Evolutionary conservation across 169 alveolate genomes (phyloP).

Genomic region (Cryptosporidium felis): DNA sequence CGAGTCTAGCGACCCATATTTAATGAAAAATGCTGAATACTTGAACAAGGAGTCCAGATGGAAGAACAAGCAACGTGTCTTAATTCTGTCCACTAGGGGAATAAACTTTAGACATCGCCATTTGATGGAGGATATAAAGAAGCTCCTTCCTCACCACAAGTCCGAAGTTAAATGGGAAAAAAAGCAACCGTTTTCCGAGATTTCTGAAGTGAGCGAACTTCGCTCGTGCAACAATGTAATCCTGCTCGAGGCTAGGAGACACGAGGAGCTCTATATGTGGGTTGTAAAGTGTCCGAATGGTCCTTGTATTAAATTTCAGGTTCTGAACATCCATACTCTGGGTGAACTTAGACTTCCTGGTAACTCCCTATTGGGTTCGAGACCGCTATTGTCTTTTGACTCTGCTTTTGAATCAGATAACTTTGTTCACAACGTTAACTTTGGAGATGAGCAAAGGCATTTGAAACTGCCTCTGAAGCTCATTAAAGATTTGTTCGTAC

Average conservation of each 20-base stretch:
- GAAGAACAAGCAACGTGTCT: constrained; percentile 93
- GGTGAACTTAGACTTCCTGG: constrained; percentile 94
- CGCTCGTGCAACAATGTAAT: constrained; percentile 87
- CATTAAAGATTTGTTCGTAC: constrained; percentile 66
- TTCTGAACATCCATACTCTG: constrained; percentile 90
- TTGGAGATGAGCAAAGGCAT: constrained; percentile 16
- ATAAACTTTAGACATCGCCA: constrained; percentile 91
- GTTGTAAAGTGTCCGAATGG: constrained; percentile 94
- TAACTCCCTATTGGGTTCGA: constrained; percentile 91
- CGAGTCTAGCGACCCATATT: constrained; percentile 86
- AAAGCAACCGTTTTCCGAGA: constrained; percentile 82
- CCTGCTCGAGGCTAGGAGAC: constrained; percentile 90
- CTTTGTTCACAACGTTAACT: constrained; percentile 10
- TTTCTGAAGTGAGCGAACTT: constrained; percentile 83
- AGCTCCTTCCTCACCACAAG: constrained; percentile 97
- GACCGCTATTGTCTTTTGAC: constrained; percentile 95
- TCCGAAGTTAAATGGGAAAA: constrained; percentile 92
- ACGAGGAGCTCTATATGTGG: constrained; percentile 90
- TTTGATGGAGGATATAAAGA: constrained; percentile 91
- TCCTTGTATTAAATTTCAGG: constrained; percentile 92
- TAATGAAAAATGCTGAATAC: constrained; percentile 85
- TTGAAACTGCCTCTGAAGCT: constrained; percentile 43
- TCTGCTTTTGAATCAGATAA: constrained; percentile 76
- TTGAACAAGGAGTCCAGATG: constrained; percentile 86
- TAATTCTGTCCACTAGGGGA: constrained; percentile 94